Conservation (phyloP, 2,329 filamentous ascomycete genomes). For the Monilinia polystroma region DNA sequence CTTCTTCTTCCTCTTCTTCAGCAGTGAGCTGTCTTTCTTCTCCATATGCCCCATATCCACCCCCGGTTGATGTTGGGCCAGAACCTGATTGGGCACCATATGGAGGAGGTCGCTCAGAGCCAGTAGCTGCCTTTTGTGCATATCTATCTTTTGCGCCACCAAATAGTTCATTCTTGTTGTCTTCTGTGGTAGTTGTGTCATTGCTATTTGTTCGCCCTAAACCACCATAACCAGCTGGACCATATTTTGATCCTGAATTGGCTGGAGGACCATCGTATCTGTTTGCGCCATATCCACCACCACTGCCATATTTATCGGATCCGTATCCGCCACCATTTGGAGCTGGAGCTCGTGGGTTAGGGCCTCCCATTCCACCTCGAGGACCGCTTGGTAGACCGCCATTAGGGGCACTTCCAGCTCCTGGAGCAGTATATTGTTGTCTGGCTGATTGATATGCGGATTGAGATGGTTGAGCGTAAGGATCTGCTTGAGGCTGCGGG, state of each 20-base stretch:
- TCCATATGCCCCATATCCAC: slow-evolving; percentile 55
- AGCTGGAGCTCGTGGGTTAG: slow-evolving; percentile 28
- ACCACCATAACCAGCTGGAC: slow-evolving; percentile 61
- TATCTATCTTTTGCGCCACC: slow-evolving; percentile 41
- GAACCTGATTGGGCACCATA: slow-evolving; percentile 34
- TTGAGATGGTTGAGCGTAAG: slow-evolving; percentile 47
- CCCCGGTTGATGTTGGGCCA: slow-evolving; percentile 24
- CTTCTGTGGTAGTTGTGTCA: slow-evolving; percentile 46
- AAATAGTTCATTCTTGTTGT: slow-evolving; percentile 64
- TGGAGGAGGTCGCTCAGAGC: slow-evolving; percentile 33
- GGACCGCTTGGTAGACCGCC: slow-evolving; percentile 33
- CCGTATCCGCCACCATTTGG: slow-evolving; percentile 50
- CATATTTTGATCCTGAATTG: slow-evolving; percentile 43
- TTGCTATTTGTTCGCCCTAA: slow-evolving; percentile 50
- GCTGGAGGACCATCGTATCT: slow-evolving; percentile 49
- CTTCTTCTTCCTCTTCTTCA: slow-evolving; percentile 71
- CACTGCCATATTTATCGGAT: slow-evolving; percentile 52
- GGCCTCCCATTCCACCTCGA: slow-evolving; percentile 28
- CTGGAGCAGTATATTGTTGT: slow-evolving; percentile 35
- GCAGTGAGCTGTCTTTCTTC: slow-evolving; percentile 76
- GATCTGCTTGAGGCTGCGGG: slow-evolving; percentile 46
- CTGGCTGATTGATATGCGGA: slow-evolving; percentile 34
- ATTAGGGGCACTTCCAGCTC: slow-evolving; percentile 29
- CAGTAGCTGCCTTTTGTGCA: slow-evolving; percentile 33
- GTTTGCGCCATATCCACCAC: slow-evolving; percentile 53